Conservation (phyloP, 2,329 filamentous ascomycete species). For the Waltergamsia citrina region DNA sequence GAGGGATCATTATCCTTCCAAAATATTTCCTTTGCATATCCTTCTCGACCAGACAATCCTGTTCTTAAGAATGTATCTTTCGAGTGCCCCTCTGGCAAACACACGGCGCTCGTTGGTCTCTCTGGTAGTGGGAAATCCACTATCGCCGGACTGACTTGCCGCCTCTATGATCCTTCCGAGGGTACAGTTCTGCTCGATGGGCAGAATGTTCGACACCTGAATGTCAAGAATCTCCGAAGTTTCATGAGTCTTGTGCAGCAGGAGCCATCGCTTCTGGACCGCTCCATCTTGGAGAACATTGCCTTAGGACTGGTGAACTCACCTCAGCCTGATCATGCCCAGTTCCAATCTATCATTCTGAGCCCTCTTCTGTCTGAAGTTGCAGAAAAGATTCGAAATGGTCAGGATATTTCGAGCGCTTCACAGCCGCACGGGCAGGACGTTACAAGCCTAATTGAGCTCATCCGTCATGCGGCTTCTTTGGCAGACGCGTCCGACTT, state of each 20-base stretch:
- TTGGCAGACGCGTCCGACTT: slow-evolving; percentile 51
- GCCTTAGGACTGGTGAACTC: slow-evolving; percentile 38
- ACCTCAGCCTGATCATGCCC: slow-evolving; percentile 23
- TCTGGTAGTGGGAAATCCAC: slow-evolving; percentile 51
- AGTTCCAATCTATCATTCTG: slow-evolving; percentile 35
- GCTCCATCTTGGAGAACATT: slow-evolving; percentile 41
- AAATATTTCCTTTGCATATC: slow-evolving; percentile 34
- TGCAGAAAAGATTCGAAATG: slow-evolving; percentile 39
- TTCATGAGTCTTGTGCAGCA: slow-evolving; percentile 35
- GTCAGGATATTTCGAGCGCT: slow-evolving; percentile 33
- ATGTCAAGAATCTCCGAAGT: slow-evolving; percentile 31
- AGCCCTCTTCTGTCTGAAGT: slow-evolving; percentile 38
- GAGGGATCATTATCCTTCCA: slow-evolving; percentile 23
- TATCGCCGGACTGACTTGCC: slow-evolving; percentile 41
- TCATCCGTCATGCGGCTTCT: slow-evolving; percentile 39
- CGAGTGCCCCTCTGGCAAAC: slow-evolving; percentile 35
- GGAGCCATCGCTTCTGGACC: slow-evolving; percentile 31
- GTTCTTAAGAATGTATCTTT: slow-evolving; percentile 35
- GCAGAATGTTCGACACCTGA: slow-evolving; percentile 34
- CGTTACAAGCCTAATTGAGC: slow-evolving; percentile 38
- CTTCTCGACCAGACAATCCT: slow-evolving; percentile 28
- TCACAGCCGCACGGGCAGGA: slow-evolving; percentile 31
- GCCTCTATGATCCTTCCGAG: slow-evolving; percentile 46
- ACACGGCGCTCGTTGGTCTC: slow-evolving; percentile 48
- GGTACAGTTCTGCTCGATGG: slow-evolving; percentile 39